Base-by-base conservation (phyloP, 306 rosid genomes). In the Astragalus glycyphyllos region DNA sequence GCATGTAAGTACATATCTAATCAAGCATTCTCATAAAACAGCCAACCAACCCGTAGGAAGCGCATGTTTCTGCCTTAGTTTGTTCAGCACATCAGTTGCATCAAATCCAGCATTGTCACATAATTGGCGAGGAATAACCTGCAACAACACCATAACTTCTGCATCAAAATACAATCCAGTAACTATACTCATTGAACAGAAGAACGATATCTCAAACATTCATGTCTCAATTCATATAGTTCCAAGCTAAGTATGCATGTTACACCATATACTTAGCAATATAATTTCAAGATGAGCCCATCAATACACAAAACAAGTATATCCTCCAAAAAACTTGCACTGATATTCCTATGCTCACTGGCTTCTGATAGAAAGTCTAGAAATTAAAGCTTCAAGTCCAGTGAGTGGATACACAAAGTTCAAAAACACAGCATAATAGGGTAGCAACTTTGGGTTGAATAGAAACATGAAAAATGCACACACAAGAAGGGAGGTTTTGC, bases 21-120 rank as follows among this genome's bases (percentile, higher is more conserved):
- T 47, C n/a, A 42, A 58, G 55, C 7, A 58, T 32, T 57, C 73
- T 59, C 14, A 56, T 47, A 41, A n/a, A 61, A 42, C 42, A 44
- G 53, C 37, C 66, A 72, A 69, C 74, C 58, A 69, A 95, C 99
- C 99, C 40, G 97, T 84, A 76, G 86, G 91, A 70, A 85, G 97
- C 0, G 98, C 96, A 4, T 95, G 99, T 79, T 91, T 95, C 83
- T 95, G 99, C 72, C 99, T 81, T 67, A 95, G 80, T 85, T 95
- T 91, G 81, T 95, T 95, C 75, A 95, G 86, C 74, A 95, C 96
- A 81, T 95, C 99, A 57, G 99, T 95, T 10, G 99, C 99, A 77
- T 91, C 99, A 74, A 95, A 91, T 60, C 99, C 99, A 14, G 99
- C 99, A 69, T 95, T 95, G 86, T 95, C 99, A 76, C 99, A 95